These are phyloP conservation scores for Solanum virginianum DNA, from an alignment of 257 asterid species.

Conservation along the genomic window DNA sequence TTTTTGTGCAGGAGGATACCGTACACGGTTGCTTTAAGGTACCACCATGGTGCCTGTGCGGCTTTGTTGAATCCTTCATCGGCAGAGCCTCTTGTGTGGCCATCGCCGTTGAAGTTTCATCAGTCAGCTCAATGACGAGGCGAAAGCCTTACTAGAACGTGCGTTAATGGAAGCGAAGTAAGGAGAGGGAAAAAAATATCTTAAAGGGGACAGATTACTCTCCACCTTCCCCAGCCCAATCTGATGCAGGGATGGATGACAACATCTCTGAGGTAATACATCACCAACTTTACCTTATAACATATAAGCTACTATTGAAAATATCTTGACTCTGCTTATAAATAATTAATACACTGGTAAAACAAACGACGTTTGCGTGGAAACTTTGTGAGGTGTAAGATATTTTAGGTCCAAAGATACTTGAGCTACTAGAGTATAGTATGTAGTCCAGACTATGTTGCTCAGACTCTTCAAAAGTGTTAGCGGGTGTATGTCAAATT, in stretches of 20 bases:
- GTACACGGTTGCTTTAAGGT: constrained; percentile 62
- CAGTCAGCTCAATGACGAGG: constrained; percentile 82
- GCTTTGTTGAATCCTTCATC: constrained; percentile 85
- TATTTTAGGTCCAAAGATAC: neutral
- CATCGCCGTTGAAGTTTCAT: constrained; percentile 90
- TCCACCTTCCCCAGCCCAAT: constrained; percentile 47
- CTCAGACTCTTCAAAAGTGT: too few species aligned
- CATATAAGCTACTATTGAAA: neutral
- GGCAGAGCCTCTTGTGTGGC: constrained; percentile 99
- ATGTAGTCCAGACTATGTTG: neutral
- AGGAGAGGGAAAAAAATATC: constrained; percentile 62
- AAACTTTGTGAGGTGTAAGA: neutral
- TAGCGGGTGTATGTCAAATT: too few species aligned
- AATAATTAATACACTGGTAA: neutral
- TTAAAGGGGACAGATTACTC: constrained; percentile 49
- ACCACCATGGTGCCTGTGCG: constrained; percentile 74
- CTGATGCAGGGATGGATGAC: constrained; percentile 58
- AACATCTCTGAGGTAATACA: constrained; percentile 55
- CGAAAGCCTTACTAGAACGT: constrained; percentile 58
- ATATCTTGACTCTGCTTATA: neutral
- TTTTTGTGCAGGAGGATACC: constrained; percentile 72
- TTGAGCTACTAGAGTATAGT: neutral
- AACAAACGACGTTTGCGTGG: neutral
- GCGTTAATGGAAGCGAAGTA: constrained; percentile 85
- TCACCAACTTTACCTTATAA: neutral